These are phyloP conservation scores for Ogataea degrootiae DNA, from an alignment of 805 yeast genomes.

Conservation along the genomic window DNA sequence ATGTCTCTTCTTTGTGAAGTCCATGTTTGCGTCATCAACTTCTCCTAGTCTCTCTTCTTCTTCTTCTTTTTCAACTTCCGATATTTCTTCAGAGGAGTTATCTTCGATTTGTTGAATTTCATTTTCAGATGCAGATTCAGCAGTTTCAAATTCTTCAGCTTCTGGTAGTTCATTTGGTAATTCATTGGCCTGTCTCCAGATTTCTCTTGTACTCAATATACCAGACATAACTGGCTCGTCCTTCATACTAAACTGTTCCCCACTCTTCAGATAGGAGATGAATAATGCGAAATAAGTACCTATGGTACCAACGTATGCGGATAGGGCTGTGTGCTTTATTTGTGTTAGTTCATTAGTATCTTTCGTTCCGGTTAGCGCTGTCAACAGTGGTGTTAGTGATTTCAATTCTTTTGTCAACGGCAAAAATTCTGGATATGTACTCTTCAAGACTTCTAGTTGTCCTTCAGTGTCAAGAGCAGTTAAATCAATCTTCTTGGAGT, in stretches of 20 bases:
- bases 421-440: conserved; percentile 76
- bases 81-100: conserved; percentile 16
- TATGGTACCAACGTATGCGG: conserved; percentile 75
- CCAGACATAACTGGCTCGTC: conserved; percentile 89
- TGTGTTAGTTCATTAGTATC: conserved; percentile 33
- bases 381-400: conserved; percentile 38
- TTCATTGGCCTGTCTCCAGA: conserved; percentile 80
- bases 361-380: conserved; percentile 29
- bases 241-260: conserved; percentile 57
- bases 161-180: conserved; percentile 35
- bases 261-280: conserved; percentile 47
- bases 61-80: conserved; percentile 10
- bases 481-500: conserved; percentile 38
- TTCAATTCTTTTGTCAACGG: conserved; percentile 67
- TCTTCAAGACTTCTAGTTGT: conserved; percentile 47
- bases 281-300: conserved; percentile 76
- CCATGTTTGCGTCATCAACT: conserved; percentile 42
- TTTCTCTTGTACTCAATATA: conserved; percentile 73
- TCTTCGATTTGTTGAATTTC: conserved; percentile 19
- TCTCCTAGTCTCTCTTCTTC: conserved; percentile 22
- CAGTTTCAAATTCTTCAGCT: conserved; percentile 7
- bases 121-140: conserved; percentile 24
- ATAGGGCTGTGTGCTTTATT: conserved; percentile 64
- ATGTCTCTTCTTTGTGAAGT: conserved; percentile 48
- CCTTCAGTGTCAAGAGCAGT: conserved; percentile 48